These are phyloP conservation scores for Cryptococcus sp. DNA, from an alignment of 1,284 basidiomycete genomes.

Conservation along the genomic window DNA sequence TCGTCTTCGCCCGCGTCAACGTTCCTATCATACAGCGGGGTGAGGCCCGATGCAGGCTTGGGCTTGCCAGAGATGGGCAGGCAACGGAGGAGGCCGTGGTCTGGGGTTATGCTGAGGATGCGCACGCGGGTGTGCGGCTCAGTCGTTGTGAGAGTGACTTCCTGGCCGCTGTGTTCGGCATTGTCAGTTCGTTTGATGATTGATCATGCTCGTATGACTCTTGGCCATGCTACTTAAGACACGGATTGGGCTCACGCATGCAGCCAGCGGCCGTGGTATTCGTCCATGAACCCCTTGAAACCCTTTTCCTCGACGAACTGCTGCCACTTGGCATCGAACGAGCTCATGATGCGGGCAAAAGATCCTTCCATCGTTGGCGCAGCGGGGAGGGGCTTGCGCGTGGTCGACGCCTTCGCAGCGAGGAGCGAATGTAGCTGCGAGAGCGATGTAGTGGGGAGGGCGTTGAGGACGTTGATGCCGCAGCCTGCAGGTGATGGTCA, in stretches of 20 bases:
- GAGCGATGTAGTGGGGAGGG: slow-evolving; percentile 77
- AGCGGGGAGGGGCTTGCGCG: slow-evolving; percentile 36
- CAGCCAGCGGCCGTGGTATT: slow-evolving; percentile 78
- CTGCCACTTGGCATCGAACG: slow-evolving; percentile 75
- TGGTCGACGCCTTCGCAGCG: slow-evolving; percentile 20
- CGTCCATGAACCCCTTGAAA: slow-evolving; percentile 71
- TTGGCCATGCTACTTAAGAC: not conserved
- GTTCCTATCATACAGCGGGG: slow-evolving; percentile 29
- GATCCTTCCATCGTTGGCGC: slow-evolving; percentile 68
- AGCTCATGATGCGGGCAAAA: slow-evolving; percentile 69
- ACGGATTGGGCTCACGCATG: slow-evolving; percentile 65
- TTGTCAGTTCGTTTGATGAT: not conserved
- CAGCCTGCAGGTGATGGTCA: slow-evolving; percentile 59
- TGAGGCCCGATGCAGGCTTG: slow-evolving; percentile 34
- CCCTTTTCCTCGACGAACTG: slow-evolving; percentile 63
- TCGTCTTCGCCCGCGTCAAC: slow-evolving; percentile 42
- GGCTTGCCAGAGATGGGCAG: slow-evolving; percentile 57
- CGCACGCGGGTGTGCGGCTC: slow-evolving; percentile 67
- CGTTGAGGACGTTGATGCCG: slow-evolving; percentile 83
- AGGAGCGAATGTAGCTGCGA: slow-evolving; percentile 58
- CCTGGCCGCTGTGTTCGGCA: slow-evolving; percentile 64
- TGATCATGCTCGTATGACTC: not conserved
- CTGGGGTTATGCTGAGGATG: slow-evolving; percentile 80
- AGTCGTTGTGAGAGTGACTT: slow-evolving; percentile 74
- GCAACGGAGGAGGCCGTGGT: slow-evolving; percentile 83